These are phyloP conservation scores for Venturia carpophila DNA, from an alignment of 2,329 filamentous ascomycete genomes.

Conservation along the genomic window DNA sequence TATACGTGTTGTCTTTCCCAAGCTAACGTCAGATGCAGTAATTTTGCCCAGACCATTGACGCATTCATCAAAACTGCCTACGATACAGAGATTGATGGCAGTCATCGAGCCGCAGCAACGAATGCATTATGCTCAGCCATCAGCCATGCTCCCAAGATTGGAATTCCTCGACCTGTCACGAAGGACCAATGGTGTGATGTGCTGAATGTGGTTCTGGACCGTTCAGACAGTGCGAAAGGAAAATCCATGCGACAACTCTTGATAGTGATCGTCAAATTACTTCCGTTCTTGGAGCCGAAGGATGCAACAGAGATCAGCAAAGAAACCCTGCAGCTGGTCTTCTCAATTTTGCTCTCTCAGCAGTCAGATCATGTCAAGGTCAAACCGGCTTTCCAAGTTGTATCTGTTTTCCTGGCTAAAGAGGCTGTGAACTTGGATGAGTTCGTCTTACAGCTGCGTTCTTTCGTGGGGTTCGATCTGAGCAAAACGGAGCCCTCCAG, in stretches of 20 bases:
- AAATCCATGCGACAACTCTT: slow-evolving; percentile 43
- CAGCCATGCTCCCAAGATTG: slow-evolving; percentile 32
- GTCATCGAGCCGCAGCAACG: slow-evolving; percentile 40
- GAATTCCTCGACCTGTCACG: slow-evolving; percentile 23
- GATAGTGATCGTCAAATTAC: slow-evolving; percentile 31
- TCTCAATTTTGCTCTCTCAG: not conserved
- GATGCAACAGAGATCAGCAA: slow-evolving; percentile 13
- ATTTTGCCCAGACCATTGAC: not conserved
- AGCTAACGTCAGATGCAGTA: slow-evolving; percentile 8
- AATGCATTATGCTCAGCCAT: slow-evolving; percentile 40
- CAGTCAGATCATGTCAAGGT: slow-evolving; percentile 49
- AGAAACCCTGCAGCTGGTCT: slow-evolving; percentile 17
- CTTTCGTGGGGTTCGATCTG: slow-evolving; percentile 15
- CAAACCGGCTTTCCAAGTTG: slow-evolving; percentile 60
- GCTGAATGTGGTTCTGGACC: slow-evolving; percentile 36
- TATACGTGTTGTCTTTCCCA: not conserved
- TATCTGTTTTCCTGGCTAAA: slow-evolving; percentile 60
- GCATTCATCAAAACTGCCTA: slow-evolving; percentile 17
- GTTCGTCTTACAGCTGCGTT: slow-evolving; percentile 28
- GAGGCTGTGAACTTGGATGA: slow-evolving; percentile 40
- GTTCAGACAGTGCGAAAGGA: slow-evolving; percentile 37
- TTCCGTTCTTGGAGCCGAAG: slow-evolving; percentile 28
- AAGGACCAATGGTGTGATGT: slow-evolving; percentile 32
- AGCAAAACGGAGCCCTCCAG: slow-evolving; percentile 23
- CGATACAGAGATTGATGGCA: slow-evolving; percentile 23